These are phyloP conservation scores for Phytophthora sojae DNA, from an alignment of 352 stramenopile genomes.

Conservation along the genomic window DNA sequence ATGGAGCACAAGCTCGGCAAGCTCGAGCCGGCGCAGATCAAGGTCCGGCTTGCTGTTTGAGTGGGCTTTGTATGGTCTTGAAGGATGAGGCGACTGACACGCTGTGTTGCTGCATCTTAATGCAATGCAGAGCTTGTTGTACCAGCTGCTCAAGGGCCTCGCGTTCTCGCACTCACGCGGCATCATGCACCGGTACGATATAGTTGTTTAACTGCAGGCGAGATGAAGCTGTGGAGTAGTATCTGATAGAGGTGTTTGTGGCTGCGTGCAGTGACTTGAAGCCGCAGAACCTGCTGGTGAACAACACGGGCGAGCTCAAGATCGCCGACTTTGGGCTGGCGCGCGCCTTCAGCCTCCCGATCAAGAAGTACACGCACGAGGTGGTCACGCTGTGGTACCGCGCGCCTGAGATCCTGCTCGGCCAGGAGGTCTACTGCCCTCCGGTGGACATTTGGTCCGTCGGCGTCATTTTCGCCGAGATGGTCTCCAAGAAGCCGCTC, in stretches of 20 bases:
- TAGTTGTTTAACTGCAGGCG: not conserved
- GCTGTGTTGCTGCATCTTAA: not conserved
- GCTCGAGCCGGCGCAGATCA: slow-evolving; percentile 68
- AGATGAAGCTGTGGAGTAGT: not conserved
- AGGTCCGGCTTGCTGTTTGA: slow-evolving; percentile 33
- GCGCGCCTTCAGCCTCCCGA: slow-evolving; percentile 96
- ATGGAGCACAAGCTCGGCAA: slow-evolving; percentile 92
- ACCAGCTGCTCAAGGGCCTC: slow-evolving; percentile 88
- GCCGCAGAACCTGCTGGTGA: slow-evolving; percentile 98
- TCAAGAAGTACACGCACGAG: slow-evolving; percentile 98
- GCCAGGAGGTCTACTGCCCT: slow-evolving; percentile 89
- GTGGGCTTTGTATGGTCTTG: not conserved
- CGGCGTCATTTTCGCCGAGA: slow-evolving; percentile 88
- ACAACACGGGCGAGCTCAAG: slow-evolving; percentile 94
- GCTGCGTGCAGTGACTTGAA: slow-evolving; percentile 93
- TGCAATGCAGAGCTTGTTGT: slow-evolving; percentile 64
- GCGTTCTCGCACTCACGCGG: slow-evolving; percentile 89
- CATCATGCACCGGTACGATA: slow-evolving; percentile 85
- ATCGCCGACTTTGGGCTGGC: slow-evolving; percentile 99
- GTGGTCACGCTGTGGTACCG: slow-evolving; percentile 99
- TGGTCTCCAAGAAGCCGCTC: slow-evolving; percentile 84
- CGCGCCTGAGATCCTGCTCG: slow-evolving; percentile 98
- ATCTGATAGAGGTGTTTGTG: not conserved
- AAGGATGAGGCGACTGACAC: not conserved
- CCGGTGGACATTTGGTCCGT: slow-evolving; percentile 91